These are phyloP conservation scores for Xylariaceae sp. DNA, from an alignment of 2,329 filamentous ascomycete genomes.

Conservation along the genomic window DNA sequence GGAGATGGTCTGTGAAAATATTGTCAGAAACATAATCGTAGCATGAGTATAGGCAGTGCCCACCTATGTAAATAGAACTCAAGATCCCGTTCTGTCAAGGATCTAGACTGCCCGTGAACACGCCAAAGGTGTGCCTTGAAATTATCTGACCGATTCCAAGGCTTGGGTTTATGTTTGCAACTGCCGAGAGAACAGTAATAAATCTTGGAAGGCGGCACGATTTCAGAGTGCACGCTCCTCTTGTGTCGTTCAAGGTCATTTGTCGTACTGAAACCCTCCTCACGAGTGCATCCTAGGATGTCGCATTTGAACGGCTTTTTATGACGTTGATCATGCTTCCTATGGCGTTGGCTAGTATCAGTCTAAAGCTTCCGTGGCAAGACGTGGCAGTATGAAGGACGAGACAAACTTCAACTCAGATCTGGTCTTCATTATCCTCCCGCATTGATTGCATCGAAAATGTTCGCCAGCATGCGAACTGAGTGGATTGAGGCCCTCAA, in stretches of 20 bases:
- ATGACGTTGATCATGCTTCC: slow-evolving; percentile 71
- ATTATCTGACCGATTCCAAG: slow-evolving; percentile 80
- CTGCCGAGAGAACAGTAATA: slow-evolving; percentile 55
- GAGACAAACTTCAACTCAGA: slow-evolving; percentile 51
- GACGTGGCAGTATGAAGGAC: neutral
- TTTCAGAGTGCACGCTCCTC: slow-evolving; percentile 59
- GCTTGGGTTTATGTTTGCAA: slow-evolving; percentile 59
- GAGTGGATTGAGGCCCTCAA: slow-evolving; percentile 1
- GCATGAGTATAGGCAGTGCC: neutral
- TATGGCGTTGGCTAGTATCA: slow-evolving; percentile 33
- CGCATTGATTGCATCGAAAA: slow-evolving; percentile 38
- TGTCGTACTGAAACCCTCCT: slow-evolving; percentile 67
- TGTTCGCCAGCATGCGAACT: slow-evolving; percentile 15
- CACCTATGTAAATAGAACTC: slow-evolving; percentile 33
- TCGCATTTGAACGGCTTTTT: slow-evolving; percentile 61
- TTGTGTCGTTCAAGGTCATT: slow-evolving; percentile 81
- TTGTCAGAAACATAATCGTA: slow-evolving; percentile 16
- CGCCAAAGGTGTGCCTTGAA: slow-evolving; percentile 73
- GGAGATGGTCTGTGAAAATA: neutral
- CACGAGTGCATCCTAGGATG: slow-evolving; percentile 50
- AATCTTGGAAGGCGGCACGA: slow-evolving; percentile 43
- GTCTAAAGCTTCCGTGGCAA: slow-evolving; percentile 17
- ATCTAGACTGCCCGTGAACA: slow-evolving; percentile 50
- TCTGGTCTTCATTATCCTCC: slow-evolving; percentile 41
- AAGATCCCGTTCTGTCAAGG: slow-evolving; percentile 36